These are phyloP conservation scores for Coemansia aciculifera DNA, from an alignment of 192 early-diverging fungal genomes.

Conservation along the genomic window DNA sequence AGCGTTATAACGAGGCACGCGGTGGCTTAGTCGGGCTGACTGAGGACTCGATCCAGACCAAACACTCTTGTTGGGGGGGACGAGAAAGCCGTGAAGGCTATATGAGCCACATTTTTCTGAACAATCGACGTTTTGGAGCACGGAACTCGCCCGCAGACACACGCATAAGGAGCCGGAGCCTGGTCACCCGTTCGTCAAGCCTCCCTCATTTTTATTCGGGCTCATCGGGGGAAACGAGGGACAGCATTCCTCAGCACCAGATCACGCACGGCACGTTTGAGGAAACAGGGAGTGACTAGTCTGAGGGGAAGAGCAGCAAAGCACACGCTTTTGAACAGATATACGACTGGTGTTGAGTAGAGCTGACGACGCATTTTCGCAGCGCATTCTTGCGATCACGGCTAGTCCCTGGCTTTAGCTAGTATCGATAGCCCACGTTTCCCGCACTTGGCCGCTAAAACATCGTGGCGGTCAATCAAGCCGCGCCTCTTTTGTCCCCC, in stretches of 20 bases:
- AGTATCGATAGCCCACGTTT: constrained; percentile 8
- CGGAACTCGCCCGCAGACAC: background rate
- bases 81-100: background rate
- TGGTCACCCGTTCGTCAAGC: background rate
- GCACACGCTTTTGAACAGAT: background rate
- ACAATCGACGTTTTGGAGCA: background rate
- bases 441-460: background rate
- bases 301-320: background rate
- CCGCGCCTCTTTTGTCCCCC: background rate
- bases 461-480: background rate
- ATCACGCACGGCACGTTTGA: constrained; percentile 2
- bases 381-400: constrained; percentile 1
- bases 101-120: background rate
- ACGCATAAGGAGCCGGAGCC: background rate
- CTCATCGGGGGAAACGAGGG: background rate
- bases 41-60: background rate
- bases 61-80: background rate
- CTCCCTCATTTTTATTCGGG: background rate
- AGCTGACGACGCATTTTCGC: background rate
- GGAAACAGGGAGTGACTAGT: background rate
- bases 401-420: background rate
- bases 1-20: background rate
- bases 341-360: background rate
- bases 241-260: constrained; percentile 8
- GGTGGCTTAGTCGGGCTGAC: constrained; percentile 4